phyloP scores from a whole-genome alignment of 768 basidiomycete genomes.

The Omphalotus guepiniiformis region DNA sequence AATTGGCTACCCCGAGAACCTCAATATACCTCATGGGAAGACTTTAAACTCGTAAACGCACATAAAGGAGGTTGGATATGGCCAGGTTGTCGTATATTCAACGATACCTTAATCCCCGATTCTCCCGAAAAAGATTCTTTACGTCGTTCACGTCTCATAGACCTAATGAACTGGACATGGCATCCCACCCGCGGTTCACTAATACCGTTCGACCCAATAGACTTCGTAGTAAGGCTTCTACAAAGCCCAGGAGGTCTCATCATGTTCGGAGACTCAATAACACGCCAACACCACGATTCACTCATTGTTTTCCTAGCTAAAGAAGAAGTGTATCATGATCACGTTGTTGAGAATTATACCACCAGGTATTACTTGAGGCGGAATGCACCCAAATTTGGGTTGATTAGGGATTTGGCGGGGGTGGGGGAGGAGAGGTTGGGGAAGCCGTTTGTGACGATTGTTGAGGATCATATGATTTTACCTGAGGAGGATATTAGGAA shows the following conservation, averaged over 20 bases:
- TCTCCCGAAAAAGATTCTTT: conserved; percentile 6
- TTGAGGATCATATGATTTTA: conserved; percentile 27
- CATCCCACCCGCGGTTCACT: conserved; percentile 20
- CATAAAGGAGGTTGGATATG: too few relatives aligned
- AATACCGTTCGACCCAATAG: conserved; percentile 23
- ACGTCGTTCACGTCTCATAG: conserved; percentile 18
- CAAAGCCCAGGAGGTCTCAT: conserved; percentile 26
- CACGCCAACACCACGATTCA: too few relatives aligned
- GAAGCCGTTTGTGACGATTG: conserved; percentile 25
- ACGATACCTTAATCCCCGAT: conserved; percentile 10
- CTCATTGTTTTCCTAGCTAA: too few relatives aligned
- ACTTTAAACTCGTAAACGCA: too few relatives aligned
- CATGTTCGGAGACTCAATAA: conserved; percentile 22
- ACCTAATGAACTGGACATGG: conserved; percentile 30
- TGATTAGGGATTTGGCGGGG: conserved; percentile 18
- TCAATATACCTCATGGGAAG: too few relatives aligned
- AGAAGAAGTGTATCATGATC: too few relatives aligned
- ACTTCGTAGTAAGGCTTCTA: conserved; percentile 24
- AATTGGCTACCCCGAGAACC: too few relatives aligned
- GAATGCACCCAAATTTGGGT: conserved; percentile 17
- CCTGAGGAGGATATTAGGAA: conserved; percentile 21
- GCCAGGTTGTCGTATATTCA: conserved; percentile 24
- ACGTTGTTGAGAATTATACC: too few relatives aligned
- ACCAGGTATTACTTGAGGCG: too few relatives aligned
- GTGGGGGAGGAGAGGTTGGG: conserved; percentile 23